Base-by-base conservation (phyloP, 768 basidiomycete species). In the Kwoniella bestiolae region DNA sequence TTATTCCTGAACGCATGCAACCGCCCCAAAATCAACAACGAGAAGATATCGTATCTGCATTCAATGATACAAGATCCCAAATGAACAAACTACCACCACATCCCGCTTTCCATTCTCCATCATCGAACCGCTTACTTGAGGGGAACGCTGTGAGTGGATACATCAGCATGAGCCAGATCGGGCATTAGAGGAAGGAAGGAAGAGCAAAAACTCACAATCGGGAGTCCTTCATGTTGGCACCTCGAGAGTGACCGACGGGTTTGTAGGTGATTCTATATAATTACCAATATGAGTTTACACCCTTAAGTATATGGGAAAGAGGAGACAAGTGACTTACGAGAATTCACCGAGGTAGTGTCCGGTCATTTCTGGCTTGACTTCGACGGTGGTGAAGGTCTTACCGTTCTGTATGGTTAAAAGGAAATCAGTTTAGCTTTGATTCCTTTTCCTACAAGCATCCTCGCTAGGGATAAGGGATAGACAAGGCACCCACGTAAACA, bases 311-410 rank as follows among this genome's bases (percentile, higher is more conserved):
- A n/a, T n/a, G n/a, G n/a, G n/a, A n/a, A n/a, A n/a, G n/a, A n/a
- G n/a, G n/a, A n/a, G n/a, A n/a, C n/a, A n/a, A n/a, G n/a, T n/a
- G n/a, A 70, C 70, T 71, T 45, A 72, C 66, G 81, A 82, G 81
- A 83, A 83, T 85, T 99, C 96, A 69, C 86, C 96, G 81, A 98
- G 93, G 85, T 99, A 98, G 88, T 95, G 94, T 65, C 96, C 96
- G 69, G 91, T 92, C 96, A 99, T 99, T 84, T 99, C 96, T 72
- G 96, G 94, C 86, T 95, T 98, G 86, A 98, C 94, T 84, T 98
- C 95, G 70, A 97, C 93, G 46, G 92, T 89, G 69, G 75, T 78
- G 79, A 76, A 79, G 38, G 80, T 74, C 69, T 81, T 81, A 41
- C 80, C 80, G 78, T 81, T 81, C 78, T 79, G 58, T 45, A 35